Evolutionary conservation across 106 monocot species (phyloP).

Genomic region (Agapanthus africanus): DNA sequence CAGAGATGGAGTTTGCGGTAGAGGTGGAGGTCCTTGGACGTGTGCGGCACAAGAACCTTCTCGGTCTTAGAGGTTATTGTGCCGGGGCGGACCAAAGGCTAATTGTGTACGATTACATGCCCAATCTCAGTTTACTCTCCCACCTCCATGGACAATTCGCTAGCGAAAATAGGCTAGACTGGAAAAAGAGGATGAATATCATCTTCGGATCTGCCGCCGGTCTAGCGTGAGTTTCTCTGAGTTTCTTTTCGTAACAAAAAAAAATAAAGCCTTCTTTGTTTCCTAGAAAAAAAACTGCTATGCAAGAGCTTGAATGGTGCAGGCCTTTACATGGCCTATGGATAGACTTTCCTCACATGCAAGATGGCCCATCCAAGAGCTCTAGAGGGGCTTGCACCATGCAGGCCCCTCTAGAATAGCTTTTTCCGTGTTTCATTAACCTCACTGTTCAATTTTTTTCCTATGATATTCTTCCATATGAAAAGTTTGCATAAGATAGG

Average conservation of each 20-base stretch:
- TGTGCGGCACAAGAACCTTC: constrained; percentile 50
- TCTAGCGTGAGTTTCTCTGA: constrained; percentile 41
- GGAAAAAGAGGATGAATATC: constrained; percentile 35
- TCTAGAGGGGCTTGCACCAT: no score
- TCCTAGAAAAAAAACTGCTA: no score
- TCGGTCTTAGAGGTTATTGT: constrained; percentile 45
- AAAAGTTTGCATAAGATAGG: no score
- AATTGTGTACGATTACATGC: constrained; percentile 67
- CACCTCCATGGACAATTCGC: constrained; percentile 51
- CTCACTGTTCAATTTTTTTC: no score
- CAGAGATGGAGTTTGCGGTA: constrained; percentile 51
- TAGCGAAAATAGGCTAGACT: constrained; percentile 27
- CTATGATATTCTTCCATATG: neutral
- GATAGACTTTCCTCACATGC: no score
- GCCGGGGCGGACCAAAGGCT: constrained; percentile 35
- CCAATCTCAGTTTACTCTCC: constrained; percentile 44
- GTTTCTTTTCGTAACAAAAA: no score
- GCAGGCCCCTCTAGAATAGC: no score
- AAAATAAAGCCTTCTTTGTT: no score
- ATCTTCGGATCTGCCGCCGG: constrained; percentile 38
- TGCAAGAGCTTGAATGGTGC: no score
- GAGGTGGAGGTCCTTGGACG: constrained; percentile 50
- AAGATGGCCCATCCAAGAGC: no score
- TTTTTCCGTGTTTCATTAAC: no score
- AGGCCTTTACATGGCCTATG: no score